A percentile compares a stretch with the other conserved stretches of the same genome.
Evolutionary conservation across 148 eudicot genomes (phyloP).

Genomic region (Polygonum aviculare): DNA sequence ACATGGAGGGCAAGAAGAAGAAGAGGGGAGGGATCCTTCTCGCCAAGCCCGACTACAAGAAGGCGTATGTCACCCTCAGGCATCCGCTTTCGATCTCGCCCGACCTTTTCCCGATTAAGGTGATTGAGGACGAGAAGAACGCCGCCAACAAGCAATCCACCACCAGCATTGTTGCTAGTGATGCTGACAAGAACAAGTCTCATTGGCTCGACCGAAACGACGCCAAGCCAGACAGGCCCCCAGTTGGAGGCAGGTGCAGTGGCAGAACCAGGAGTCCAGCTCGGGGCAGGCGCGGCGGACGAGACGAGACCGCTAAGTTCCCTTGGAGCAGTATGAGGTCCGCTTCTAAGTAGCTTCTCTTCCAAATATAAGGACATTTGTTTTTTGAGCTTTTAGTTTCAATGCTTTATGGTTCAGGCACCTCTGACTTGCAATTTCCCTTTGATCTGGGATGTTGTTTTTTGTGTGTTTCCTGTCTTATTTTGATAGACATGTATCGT

Average conservation of each 20-base stretch:
- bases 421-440: neutral
- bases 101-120: slow-evolving; percentile 55
- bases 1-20: slow-evolving; percentile 96
- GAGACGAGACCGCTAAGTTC: slow-evolving; percentile 39
- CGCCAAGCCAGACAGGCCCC: slow-evolving; percentile 13
- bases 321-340: slow-evolving; percentile 78
- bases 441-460: neutral
- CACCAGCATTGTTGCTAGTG: slow-evolving; percentile 61
- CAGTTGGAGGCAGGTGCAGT: slow-evolving; percentile 1
- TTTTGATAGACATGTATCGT: neutral
- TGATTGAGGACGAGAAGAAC: slow-evolving; percentile 58
- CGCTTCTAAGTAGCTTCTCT: slow-evolving; percentile 39
- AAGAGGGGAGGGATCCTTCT: slow-evolving; percentile 70
- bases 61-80: slow-evolving; percentile 69
- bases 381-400: neutral
- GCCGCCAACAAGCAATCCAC: slow-evolving; percentile 46
- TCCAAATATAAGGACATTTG: neutral
- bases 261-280: slow-evolving; percentile 9
- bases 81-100: slow-evolving; percentile 64
- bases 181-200: slow-evolving; percentile 36
- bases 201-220: slow-evolving; percentile 71
- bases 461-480: neutral
- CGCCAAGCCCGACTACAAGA: slow-evolving; percentile 81
- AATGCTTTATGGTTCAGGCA: neutral
- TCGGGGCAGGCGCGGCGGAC: neutral